These are phyloP conservation scores for Paradendryphiella salina DNA, from an alignment of 2,329 filamentous ascomycete species.

Conservation along the genomic window DNA sequence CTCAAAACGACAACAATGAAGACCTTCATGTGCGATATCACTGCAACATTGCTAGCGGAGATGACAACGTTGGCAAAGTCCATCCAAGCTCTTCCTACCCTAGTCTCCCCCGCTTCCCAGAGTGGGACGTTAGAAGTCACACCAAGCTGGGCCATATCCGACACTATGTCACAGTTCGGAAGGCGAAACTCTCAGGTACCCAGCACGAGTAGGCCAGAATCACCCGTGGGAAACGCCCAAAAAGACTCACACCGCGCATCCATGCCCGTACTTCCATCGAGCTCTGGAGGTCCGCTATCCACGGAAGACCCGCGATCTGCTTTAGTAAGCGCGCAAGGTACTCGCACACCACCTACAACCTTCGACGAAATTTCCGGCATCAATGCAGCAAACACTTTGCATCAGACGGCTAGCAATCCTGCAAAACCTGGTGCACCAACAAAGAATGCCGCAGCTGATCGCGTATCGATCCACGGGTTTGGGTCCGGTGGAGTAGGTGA, in stretches of 20 bases:
- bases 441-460: slow-evolving; percentile 61
- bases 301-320: slow-evolving; percentile 34
- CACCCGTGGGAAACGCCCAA: slow-evolving; percentile 52
- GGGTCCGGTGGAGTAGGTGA: slow-evolving; percentile 67
- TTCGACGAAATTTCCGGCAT: slow-evolving; percentile 51
- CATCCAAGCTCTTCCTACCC: slow-evolving; percentile 60
- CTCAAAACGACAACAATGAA: slow-evolving; percentile 72
- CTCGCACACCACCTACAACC: slow-evolving; percentile 51
- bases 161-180: slow-evolving; percentile 28
- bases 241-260: slow-evolving; percentile 74
- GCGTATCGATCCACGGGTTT: slow-evolving; percentile 68
- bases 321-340: slow-evolving; percentile 34
- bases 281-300: slow-evolving; percentile 27
- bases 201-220: slow-evolving; percentile 33
- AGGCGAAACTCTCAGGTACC: slow-evolving; percentile 42
- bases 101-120: slow-evolving; percentile 58
- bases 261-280: slow-evolving; percentile 66
- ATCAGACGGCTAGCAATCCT: slow-evolving; percentile 44
- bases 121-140: slow-evolving; percentile 30
- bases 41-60: slow-evolving; percentile 52
- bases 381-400: slow-evolving; percentile 44
- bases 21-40: slow-evolving; percentile 52
- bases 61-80: slow-evolving; percentile 54
- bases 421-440: slow-evolving; percentile 52
- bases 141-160: slow-evolving; percentile 38